Evolutionary conservation across 352 stramenopile species (phyloP).

Genomic region (Phytophthora sp.): DNA sequence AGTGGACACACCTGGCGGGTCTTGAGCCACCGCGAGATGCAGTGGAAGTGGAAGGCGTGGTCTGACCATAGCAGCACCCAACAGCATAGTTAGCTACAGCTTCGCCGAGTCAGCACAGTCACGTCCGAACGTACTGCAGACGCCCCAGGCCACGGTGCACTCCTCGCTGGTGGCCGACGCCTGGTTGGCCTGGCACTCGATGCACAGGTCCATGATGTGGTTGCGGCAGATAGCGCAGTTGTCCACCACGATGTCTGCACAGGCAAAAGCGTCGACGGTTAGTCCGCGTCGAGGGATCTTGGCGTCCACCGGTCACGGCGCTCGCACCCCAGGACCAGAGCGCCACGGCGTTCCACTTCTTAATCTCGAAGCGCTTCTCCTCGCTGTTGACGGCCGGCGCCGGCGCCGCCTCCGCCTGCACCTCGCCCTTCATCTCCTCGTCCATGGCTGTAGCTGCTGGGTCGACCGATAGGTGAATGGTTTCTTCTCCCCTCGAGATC

Average conservation of each 20-base stretch:
- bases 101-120: neutral
- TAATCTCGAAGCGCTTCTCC: conserved; percentile 98
- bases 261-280: conserved; percentile 6
- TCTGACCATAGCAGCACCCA: conserved; percentile 66
- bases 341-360: conserved; percentile 99
- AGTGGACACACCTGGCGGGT: conserved; percentile 98
- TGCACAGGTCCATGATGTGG: conserved; percentile 99
- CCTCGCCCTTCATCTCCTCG: conserved; percentile 73
- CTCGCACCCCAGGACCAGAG: conserved; percentile 98
- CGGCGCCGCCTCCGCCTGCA: conserved; percentile 35
- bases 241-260: conserved; percentile 86
- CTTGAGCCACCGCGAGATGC: conserved; percentile 99
- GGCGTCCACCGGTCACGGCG: too few species aligned
- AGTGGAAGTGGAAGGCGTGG: conserved; percentile 99
- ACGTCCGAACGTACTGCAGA: conserved; percentile 72
- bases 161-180: conserved; percentile 88
- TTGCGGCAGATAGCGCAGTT: conserved; percentile 99
- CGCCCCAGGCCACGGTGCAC: conserved; percentile 87
- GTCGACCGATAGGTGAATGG: conserved; percentile 11
- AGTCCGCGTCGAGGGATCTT: too few species aligned
- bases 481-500: conserved; percentile 9
- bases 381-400: conserved; percentile 31
- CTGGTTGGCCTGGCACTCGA: conserved; percentile 98
- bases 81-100: too few species aligned
- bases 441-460: conserved; percentile 45